Conservation (phyloP, 805 yeast genomes). For the Metschnikowia picachoensis region DNA sequence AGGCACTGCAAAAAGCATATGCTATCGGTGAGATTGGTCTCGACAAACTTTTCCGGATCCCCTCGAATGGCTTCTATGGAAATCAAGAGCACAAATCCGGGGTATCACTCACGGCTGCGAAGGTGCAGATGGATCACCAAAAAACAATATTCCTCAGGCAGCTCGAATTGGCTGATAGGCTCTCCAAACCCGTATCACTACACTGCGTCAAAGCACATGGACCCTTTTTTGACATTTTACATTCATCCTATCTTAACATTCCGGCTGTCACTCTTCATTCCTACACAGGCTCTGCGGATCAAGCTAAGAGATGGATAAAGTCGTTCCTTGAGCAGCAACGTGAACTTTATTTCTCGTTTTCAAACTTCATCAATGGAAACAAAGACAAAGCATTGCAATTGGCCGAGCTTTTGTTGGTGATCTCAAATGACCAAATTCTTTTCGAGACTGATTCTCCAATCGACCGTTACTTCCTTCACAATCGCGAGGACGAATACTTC, state of each 20-base stretch:
- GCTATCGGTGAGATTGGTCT: constrained; percentile 91
- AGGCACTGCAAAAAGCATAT: constrained; percentile 7
- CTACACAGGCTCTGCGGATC: constrained; percentile 78
- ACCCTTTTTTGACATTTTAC: constrained; percentile 40
- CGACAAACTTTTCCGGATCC: constrained; percentile 72
- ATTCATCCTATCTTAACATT: constrained; percentile 17
- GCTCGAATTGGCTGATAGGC: constrained; percentile 49
- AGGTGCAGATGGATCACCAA: constrained; percentile 69
- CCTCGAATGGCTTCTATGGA: constrained; percentile 54
- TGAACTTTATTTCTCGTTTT: constrained; percentile 49
- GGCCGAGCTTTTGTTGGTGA: constrained; percentile 13
- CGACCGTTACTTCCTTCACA: constrained; percentile 20
- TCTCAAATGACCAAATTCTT: constrained; percentile 26
- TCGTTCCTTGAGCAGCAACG: constrained; percentile 23
- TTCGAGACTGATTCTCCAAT: constrained; percentile 36
- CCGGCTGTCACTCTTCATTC: constrained; percentile 70
- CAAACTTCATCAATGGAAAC: constrained; percentile 45
- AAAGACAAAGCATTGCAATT: constrained; percentile 25
- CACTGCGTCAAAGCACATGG: constrained; percentile 88
- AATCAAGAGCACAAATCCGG: constrained; percentile 17
- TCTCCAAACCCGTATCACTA: constrained; percentile 56
- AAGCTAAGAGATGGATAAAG: constrained; percentile 47
- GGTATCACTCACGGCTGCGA: constrained; percentile 39
- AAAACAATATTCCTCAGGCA: constrained; percentile 45
- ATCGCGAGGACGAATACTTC: constrained; percentile 3